Conservation (phyloP, 148 eudicot species). For the Vaccinium macrocarpon region DNA sequence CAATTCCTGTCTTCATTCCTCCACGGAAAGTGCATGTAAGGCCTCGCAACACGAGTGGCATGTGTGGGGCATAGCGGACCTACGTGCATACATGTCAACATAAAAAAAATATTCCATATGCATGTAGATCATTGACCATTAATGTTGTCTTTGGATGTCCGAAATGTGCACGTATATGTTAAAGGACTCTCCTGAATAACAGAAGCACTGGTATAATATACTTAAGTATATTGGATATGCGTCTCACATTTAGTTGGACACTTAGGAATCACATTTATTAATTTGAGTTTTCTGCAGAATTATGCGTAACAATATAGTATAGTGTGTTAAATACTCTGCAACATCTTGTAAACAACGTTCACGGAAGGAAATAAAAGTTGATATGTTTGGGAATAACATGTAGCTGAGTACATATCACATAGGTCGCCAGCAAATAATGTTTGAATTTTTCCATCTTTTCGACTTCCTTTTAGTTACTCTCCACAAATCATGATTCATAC, state of each 20-base stretch:
- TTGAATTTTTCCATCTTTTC: background rate
- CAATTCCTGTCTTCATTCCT: constrained; percentile 55
- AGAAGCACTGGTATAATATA: background rate
- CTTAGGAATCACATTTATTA: too few species aligned
- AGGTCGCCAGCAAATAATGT: background rate
- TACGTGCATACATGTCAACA: constrained; percentile 8
- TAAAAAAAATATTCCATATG: too few species aligned
- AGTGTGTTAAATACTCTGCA: too few species aligned
- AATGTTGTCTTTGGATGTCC: too few species aligned
- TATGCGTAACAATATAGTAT: too few species aligned
- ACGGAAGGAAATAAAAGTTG: too few species aligned
- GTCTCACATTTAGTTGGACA: background rate
- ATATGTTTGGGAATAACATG: background rate
- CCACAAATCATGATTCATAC: background rate
- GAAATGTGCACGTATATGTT: too few species aligned
- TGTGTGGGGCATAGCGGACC: constrained; percentile 56
- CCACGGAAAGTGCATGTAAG: constrained; percentile 61
- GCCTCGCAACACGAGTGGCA: constrained; percentile 59
- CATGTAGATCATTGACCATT: too few species aligned
- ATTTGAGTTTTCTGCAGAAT: too few species aligned
- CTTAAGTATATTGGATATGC: background rate
- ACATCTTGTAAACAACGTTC: too few species aligned
- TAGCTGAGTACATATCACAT: background rate
- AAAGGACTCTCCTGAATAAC: background rate
- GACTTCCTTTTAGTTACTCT: background rate